Evolutionary conservation across 495 filamentous ascomycete species (phyloP).

Genomic region (Hypomontagnella monticulosa): DNA sequence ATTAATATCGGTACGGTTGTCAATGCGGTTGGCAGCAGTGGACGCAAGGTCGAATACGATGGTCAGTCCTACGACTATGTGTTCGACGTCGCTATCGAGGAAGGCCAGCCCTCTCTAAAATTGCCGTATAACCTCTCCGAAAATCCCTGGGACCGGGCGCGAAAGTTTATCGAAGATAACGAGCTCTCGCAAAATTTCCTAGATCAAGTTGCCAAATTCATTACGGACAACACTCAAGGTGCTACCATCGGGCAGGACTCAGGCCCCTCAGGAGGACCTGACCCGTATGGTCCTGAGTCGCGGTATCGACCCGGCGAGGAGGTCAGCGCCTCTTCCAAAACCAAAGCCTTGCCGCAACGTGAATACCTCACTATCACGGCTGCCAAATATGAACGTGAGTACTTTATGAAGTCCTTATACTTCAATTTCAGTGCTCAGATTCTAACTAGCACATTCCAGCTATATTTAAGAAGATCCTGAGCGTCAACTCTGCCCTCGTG

Average conservation of each 20-base stretch:
- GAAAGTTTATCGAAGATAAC: constrained; percentile 90
- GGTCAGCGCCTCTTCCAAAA: constrained; percentile 53
- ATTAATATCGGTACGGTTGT: constrained; percentile 92
- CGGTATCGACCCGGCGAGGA: constrained; percentile 75
- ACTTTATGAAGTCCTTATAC: constrained; percentile 43
- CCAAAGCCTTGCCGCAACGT: constrained; percentile 80
- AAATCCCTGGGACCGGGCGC: constrained; percentile 92
- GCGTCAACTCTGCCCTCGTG: constrained; percentile 74
- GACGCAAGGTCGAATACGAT: constrained; percentile 72
- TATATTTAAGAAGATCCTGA: constrained; percentile 76
- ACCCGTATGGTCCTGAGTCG: constrained; percentile 81
- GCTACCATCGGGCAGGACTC: constrained; percentile 71
- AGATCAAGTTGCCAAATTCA: constrained; percentile 94
- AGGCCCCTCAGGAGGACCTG: constrained; percentile 59
- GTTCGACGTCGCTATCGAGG: constrained; percentile 97
- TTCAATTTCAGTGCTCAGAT: constrained; percentile 20
- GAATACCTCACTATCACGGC: constrained; percentile 77
- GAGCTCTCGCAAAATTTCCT: constrained; percentile 90
- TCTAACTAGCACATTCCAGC: constrained; percentile 64
- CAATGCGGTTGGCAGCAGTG: constrained; percentile 83
- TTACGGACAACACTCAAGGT: constrained; percentile 87
- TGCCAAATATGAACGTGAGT: constrained; percentile 55
- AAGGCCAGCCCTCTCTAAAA: constrained; percentile 92
- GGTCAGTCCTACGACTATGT: constrained; percentile 97
- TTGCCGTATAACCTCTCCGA: constrained; percentile 92